Evolutionary conservation across 345 rosid genomes (phyloP).

Genomic region (Cardiospermum halicacabum): DNA sequence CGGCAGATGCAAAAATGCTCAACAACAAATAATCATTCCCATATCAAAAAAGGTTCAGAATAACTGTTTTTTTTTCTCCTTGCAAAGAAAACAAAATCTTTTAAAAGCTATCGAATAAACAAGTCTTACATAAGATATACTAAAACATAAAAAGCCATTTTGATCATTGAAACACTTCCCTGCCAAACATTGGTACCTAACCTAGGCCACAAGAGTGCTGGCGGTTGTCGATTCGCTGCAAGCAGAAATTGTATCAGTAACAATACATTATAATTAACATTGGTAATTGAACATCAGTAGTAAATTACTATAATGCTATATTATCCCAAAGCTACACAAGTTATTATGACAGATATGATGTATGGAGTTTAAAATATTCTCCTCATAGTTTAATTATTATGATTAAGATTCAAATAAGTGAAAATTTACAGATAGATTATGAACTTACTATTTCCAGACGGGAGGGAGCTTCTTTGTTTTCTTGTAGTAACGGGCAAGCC

Average conservation of each 20-base stretch:
- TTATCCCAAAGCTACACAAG: no score
- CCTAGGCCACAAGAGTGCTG: conserved; percentile 61
- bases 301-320: no score
- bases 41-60: not conserved
- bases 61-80: not conserved
- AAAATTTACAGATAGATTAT: not conserved
- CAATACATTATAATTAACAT: no score
- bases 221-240: conserved; percentile 70
- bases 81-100: not conserved
- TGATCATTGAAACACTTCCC: conserved; percentile 1
- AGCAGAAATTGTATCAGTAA: not conserved
- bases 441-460: conserved; percentile 65
- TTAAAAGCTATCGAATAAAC: conserved; percentile 7
- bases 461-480: conserved; percentile 81
- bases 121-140: conserved; percentile 5
- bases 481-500: conserved; percentile 74
- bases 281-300: no score
- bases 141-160: conserved; percentile 7
- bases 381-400: no score
- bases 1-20: not conserved
- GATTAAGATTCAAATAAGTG: no score
- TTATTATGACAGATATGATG: no score
- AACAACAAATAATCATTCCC: not conserved
- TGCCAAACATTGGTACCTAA: conserved; percentile 6
- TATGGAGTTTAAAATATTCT: no score